These are phyloP conservation scores for Aspergillus persii DNA, from an alignment of 2,329 filamentous ascomycete species.

Conservation along the genomic window DNA sequence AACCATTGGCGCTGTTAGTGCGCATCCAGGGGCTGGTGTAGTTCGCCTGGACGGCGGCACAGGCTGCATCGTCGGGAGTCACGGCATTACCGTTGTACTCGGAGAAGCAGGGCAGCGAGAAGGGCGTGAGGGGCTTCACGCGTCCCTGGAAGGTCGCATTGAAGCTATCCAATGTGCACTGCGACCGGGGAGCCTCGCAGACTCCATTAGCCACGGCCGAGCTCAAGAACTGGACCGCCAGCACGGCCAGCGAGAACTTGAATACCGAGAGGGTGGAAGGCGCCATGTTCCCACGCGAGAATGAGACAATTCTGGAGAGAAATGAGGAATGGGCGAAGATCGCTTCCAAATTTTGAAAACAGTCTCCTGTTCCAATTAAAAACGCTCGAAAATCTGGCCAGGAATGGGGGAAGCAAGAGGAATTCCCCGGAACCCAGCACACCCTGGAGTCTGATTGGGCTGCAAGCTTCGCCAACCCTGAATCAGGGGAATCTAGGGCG, in stretches of 20 bases:
- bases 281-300: neutral
- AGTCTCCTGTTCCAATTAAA: neutral
- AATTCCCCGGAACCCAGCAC: neutral
- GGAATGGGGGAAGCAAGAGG: neutral
- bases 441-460: neutral
- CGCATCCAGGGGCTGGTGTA: constrained; percentile 15
- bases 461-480: neutral
- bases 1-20: constrained; percentile 18
- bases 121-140: constrained; percentile 9
- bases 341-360: neutral
- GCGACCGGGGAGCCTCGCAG: neutral
- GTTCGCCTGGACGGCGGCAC: constrained; percentile 8
- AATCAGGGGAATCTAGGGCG: neutral
- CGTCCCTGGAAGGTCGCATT: constrained; percentile 10
- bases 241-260: constrained; percentile 3
- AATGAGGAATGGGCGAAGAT: neutral
- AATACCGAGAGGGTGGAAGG: neutral
- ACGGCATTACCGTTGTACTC: constrained; percentile 9
- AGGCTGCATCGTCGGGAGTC: constrained; percentile 5
- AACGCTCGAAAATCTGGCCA: neutral
- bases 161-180: constrained; percentile 4
- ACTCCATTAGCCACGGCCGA: neutral
- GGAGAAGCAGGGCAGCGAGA: constrained; percentile 14
- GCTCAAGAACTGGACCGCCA: constrained; percentile 5
- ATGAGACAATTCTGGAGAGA: neutral